Evolutionary conservation across 2,329 filamentous ascomycete genomes (phyloP), one percentile per base, ranked within the genome.

Genomic region (Diplodia intermedia): DNA sequence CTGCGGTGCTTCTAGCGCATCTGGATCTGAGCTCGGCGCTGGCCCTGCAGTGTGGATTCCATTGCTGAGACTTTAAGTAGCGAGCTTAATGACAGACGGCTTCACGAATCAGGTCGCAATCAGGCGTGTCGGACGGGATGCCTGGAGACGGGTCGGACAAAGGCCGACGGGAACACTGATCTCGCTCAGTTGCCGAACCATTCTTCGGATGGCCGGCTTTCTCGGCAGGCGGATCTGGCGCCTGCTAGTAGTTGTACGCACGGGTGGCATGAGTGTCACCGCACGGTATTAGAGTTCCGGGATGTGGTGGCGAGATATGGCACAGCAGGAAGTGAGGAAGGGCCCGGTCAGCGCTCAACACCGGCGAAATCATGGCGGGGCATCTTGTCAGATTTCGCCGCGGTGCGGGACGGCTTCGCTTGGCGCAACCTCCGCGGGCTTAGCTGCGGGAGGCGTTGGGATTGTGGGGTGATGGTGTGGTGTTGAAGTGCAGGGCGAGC

Each of bases 291-390:
- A 20, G 54, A 38, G 4, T 20, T 40, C 54, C 54, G 54, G 33
- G 4, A 14, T 29, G 23, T 12, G 23, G 55, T 60, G 55, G 55
- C 15, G 55, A 60, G 55, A 60, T 11, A 40, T 43, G 40, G 56
- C 40, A 61, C 38, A 12, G 40, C 56, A 49, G 38, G 38, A 15
- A 9, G 40, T 20, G 56, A 62, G 40, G 26, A 29, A 14, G 23
- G 18, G n/a, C 3, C 2, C 18, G n/a, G 43, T 18, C 20, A n/a
- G 18, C 20, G 38, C 26, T 62, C 57, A 62, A 50, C 26, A 23
- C 23, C 57, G 57, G 57, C 12, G 57, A 62, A 62, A 62, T 31
- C 31, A 33, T 50, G 26, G 40, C 26, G 57, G 57, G 57, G 56
- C 57, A 18, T 47, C 40, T 40, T 8, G 14, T 20, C 3, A 36